These are phyloP conservation scores for Rubus idaeus DNA, from an alignment of 306 rosid species.

Conservation along the genomic window DNA sequence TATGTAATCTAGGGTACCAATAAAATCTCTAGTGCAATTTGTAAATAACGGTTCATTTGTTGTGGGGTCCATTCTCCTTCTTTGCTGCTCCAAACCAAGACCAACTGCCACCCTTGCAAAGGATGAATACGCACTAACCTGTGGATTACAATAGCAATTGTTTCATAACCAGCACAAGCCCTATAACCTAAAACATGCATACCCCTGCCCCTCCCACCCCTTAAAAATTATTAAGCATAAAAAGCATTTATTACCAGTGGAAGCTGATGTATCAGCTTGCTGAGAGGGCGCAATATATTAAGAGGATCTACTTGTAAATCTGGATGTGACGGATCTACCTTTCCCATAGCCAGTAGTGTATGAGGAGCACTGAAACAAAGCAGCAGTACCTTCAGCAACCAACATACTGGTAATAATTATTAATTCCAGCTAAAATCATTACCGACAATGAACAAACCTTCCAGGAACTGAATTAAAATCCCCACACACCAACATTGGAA, in stretches of 20 bases:
- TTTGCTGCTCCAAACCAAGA: constrained; percentile 72
- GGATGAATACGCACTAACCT: constrained; percentile 96
- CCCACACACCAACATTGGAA: constrained; percentile 99
- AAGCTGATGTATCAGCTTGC: constrained; percentile 88
- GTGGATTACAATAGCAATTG: constrained; percentile 9
- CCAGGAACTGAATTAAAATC: constrained; percentile 94
- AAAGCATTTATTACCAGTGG: constrained; percentile 65
- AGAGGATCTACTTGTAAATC: constrained; percentile 93
- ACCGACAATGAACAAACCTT: constrained; percentile 53
- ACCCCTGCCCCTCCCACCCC: neutral
- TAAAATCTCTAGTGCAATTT: constrained; percentile 86
- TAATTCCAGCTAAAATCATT: neutral
- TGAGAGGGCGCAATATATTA: constrained; percentile 83
- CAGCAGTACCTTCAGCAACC: constrained; percentile 25
- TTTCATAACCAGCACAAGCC: constrained; percentile 14
- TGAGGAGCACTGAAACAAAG: constrained; percentile 86
- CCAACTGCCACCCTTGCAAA: constrained; percentile 73
- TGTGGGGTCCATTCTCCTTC: constrained; percentile 68
- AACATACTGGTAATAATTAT: constrained; percentile 18
- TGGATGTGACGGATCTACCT: constrained; percentile 81
- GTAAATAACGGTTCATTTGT: constrained; percentile 94
- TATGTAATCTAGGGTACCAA: constrained; percentile 95
- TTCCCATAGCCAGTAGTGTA: constrained; percentile 89
- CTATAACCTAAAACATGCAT: constrained; percentile 11
- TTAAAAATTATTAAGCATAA: neutral